Percentiles rank a stretch among this genome's conserved stretches.
Evolutionary conservation across 1,139 yeast genomes (phyloP).

Genomic region (Geotrichum europaeum): DNA sequence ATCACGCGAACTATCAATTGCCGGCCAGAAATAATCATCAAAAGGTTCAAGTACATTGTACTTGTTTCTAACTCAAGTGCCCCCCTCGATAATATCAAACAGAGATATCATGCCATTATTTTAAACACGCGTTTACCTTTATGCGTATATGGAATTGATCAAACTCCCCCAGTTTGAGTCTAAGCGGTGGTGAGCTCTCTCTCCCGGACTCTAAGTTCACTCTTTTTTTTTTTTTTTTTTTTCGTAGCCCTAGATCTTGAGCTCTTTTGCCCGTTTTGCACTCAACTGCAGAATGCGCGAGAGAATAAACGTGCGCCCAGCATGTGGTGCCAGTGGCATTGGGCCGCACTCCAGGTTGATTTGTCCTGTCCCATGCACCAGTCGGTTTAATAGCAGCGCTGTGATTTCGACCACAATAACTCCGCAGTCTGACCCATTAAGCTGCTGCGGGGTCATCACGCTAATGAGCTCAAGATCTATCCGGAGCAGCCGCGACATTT

Average conservation of each 20-base stretch:
- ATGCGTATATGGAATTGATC: too few species aligned
- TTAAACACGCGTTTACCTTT: too few species aligned
- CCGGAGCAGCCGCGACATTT: conserved; percentile 33
- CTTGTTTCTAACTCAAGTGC: too few species aligned
- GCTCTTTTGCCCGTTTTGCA: not conserved
- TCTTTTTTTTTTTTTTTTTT: not conserved
- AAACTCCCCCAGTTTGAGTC: not conserved
- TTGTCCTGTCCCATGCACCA: conserved; percentile 29
- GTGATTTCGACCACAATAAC: conserved; percentile 54
- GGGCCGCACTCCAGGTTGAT: conserved; percentile 34
- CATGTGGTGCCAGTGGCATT: conserved; percentile 38
- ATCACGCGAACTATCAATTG: too few species aligned
- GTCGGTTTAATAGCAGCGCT: conserved; percentile 38
- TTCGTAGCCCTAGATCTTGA: not conserved
- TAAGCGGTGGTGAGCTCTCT: not conserved
- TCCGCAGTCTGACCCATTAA: conserved; percentile 74
- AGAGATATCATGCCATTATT: too few species aligned
- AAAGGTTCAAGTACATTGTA: too few species aligned
- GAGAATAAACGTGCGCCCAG: conserved; percentile 42
- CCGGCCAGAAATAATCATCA: too few species aligned
- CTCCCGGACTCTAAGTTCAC: not conserved
- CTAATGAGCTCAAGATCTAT: conserved; percentile 20
- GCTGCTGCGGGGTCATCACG: conserved; percentile 62
- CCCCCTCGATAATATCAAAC: too few species aligned
- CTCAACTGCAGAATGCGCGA: conserved; percentile 33